These are phyloP conservation scores for Euphorbia peplus DNA, from an alignment of 345 rosid species.

Conservation along the genomic window DNA sequence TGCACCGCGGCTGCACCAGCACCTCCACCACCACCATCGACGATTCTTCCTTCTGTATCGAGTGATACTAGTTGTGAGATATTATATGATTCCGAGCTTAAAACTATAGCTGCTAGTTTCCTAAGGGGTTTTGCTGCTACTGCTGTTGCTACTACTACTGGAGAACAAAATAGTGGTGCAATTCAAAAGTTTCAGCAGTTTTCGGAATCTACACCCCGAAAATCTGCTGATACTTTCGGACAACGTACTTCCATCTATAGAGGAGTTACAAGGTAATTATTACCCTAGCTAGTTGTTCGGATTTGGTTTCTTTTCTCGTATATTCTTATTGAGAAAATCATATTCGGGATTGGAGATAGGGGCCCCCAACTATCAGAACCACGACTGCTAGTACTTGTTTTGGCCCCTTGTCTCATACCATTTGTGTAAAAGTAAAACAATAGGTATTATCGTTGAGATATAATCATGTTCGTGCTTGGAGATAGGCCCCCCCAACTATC, in stretches of 20 bases:
- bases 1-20: slow-evolving; percentile 11
- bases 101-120: slow-evolving; percentile 73
- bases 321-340: too few species aligned
- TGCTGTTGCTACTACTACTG: slow-evolving; percentile 13
- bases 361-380: too few species aligned
- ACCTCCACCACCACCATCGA: slow-evolving; percentile 16
- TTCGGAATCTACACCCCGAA: slow-evolving; percentile 42
- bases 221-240: slow-evolving; percentile 66
- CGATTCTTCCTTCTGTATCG: slow-evolving; percentile 19
- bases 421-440: too few species aligned
- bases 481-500: too few species aligned
- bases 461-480: too few species aligned
- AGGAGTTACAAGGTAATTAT: slow-evolving; percentile 73
- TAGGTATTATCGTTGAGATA: too few species aligned
- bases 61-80: slow-evolving; percentile 25
- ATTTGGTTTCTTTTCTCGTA: too few species aligned
- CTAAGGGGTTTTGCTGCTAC: slow-evolving; percentile 47
- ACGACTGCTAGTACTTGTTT: too few species aligned
- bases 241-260: slow-evolving; percentile 89
- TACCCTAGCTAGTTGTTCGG: background rate
- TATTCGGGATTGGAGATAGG: too few species aligned
- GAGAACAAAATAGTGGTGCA: slow-evolving; percentile 8
- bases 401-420: too few species aligned
- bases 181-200: slow-evolving; percentile 25
- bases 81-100: slow-evolving; percentile 71